Base-by-base conservation (phyloP, 2,329 filamentous ascomycete genomes). In the Celoporthe dispersa region DNA sequence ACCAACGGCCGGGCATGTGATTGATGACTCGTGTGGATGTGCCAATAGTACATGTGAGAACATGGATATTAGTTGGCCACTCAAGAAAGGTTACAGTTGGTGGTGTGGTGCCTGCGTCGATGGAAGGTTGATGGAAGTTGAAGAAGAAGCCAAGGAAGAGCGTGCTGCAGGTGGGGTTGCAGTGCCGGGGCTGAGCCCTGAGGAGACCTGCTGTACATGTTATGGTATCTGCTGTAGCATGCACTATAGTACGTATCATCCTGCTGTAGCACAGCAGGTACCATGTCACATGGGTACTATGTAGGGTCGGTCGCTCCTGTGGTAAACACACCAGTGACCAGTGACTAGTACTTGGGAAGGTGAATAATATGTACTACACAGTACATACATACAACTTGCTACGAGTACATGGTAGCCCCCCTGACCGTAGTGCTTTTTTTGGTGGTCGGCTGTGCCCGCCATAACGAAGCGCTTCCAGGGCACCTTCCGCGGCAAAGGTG, bases 41-140 rank as follows among this genome's bases (percentile, higher is more conserved):
- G 28, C 12, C 53, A 57, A 31, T 31, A 6, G 53, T 57, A 28
- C 8, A 9, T 53, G 51, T 12, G 51, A 25, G 9, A 28, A 19
- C 16, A 31, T n/a, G 22, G 44, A 48, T 48, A 48, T n/a, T 35
- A 12, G 31, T 37, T 16, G 14, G 33, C 33, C 31, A 25, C 9
- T n/a, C 31, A 37, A 22, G 33, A 9, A 19, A 33, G 12, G 25
- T 60, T 25, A 37, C 19, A 35, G 7, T 6, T 19, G 19, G 25
- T 39, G 33, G 22, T n/a, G 33, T 25, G 60, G 22, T 41, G 60
- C 33, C 12, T 33, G 59, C 59, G 19, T 35, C n/a, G 31, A 14
- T 44, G 22, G 35, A 63, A 63, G 60, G n/a, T 44, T 25, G 37
- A 63, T 25, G 60, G 60, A 28, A 37, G n/a, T 25, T 41, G 33